phyloP scores from a whole-genome alignment of 306 rosid genomes.

The Begonia loranthoides region DNA sequence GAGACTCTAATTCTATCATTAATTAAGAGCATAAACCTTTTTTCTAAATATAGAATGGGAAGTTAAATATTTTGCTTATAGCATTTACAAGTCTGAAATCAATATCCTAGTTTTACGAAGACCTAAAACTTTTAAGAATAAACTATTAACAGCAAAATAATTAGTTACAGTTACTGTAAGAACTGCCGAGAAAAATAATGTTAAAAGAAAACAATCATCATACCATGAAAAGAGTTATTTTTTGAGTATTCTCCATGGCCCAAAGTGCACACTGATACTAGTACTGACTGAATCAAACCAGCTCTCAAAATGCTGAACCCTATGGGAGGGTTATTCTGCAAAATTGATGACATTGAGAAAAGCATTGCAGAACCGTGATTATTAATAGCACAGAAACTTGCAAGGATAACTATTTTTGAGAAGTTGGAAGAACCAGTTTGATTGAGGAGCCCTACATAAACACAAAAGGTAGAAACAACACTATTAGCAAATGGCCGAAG shows the following conservation, averaged over 20 bases:
- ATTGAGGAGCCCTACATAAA: slow-evolving; percentile 63
- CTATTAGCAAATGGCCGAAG: too few species aligned
- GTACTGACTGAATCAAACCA: slow-evolving; percentile 81
- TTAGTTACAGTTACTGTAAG: too few species aligned
- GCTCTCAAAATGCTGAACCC: slow-evolving; percentile 95
- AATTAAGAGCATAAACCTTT: too few species aligned
- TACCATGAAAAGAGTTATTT: slow-evolving; percentile 70
- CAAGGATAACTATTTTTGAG: slow-evolving; percentile 81
- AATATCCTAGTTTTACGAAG: too few species aligned
- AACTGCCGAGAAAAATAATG: too few species aligned
- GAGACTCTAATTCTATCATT: too few species aligned
- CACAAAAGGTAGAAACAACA: slow-evolving; percentile 2
- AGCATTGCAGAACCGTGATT: slow-evolving; percentile 87
- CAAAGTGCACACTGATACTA: slow-evolving; percentile 76
- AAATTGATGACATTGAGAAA: slow-evolving; percentile 87
- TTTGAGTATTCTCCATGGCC: slow-evolving; percentile 31
- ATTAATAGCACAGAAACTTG: slow-evolving; percentile 90
- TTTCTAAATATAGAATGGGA: too few species aligned
- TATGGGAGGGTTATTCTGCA: slow-evolving; percentile 82
- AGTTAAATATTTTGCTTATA: too few species aligned
- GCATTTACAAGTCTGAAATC: too few species aligned
- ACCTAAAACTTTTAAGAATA: too few species aligned
- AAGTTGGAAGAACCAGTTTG: slow-evolving; percentile 80
- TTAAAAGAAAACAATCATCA: background rate
- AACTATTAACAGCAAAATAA: too few species aligned